phyloP scores from a whole-genome alignment of 2,329 filamentous ascomycete genomes.

The Stagonosporopsis vannaccii region DNA sequence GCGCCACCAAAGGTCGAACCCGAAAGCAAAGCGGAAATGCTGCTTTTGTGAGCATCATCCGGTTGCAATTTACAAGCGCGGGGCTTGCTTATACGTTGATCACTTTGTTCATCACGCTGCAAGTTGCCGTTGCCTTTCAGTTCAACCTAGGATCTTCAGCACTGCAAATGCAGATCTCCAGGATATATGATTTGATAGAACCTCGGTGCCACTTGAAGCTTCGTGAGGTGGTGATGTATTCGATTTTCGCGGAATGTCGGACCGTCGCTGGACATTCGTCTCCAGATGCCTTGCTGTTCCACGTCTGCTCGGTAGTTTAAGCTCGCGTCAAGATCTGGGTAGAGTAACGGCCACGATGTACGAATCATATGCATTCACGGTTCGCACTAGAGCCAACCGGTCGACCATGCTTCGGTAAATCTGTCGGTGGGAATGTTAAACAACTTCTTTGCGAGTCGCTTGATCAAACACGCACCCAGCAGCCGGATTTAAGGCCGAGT shows the following conservation, averaged over 20 bases:
- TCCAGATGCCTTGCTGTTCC: conserved; percentile 2
- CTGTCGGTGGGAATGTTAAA: background rate
- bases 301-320: conserved; percentile 1
- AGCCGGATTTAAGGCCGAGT: background rate
- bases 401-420: background rate
- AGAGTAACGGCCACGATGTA: conserved; percentile 20
- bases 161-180: conserved; percentile 13
- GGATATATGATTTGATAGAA: background rate
- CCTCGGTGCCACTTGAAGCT: conserved; percentile 1
- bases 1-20: conserved; percentile 13
- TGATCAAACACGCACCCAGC: background rate
- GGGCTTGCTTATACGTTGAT: conserved; percentile 16
- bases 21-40: conserved; percentile 18
- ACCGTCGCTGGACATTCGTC: conserved; percentile 15
- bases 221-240: conserved; percentile 9
- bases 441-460: background rate
- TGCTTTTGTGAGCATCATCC: conserved; percentile 10
- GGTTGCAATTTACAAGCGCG: conserved; percentile 20
- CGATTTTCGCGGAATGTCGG: conserved; percentile 20
- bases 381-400: background rate
- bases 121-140: conserved; percentile 5
- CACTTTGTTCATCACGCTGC: conserved; percentile 9
- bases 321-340: conserved; percentile 18
- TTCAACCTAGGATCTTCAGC: background rate
- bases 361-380: background rate